Base-by-base conservation (phyloP, 2,329 filamentous ascomycete genomes). In the Talaromyces albobiverticillius region DNA sequence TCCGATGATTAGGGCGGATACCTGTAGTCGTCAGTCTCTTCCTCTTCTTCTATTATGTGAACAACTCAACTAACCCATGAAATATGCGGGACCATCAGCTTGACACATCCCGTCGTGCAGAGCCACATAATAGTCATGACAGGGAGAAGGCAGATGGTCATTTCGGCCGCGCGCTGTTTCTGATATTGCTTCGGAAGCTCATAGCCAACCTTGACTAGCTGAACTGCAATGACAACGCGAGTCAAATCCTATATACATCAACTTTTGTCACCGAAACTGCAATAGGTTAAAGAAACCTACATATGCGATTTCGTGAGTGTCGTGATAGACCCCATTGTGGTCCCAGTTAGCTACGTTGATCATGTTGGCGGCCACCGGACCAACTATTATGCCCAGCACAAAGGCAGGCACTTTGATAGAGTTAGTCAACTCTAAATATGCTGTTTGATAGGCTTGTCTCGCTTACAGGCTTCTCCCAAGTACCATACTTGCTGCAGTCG, bases 91-190 rank as follows among this genome's bases (percentile, higher is more conserved):
- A 85, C 71, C 10, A 78, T 79, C 5, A 79, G 70, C 29, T 82
- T 65, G 41, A 86, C 75, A 57, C 82, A 85, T 2, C 76, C 70
- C 0, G 79, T 81, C 0, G 82, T 84, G 59, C 71, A 75, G 6
- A 86, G 64, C 83, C 83, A 86, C 77, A 83, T 83, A 49, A 83
- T 68, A 1, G 81, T 80, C 83, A 85, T 85, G 58, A 84, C 71
- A 2, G 82, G 82, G 6, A 85, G 60, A 5, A 86, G 69, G 41
- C 77, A 80, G 8, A 85, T 72, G 4, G 74, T 65, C 67, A 85
- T 76, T 53, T 83, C 81, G 53, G 76, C 79, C 69, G 77, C 79
- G 2, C 76, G 76, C 2, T 67, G 62, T 53, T 66, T 65, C 38
- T 78, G 69, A 64, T 85, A 86, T 61, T 76, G 79, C 41, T 79